Evolutionary conservation across 164 flowering plant species (phyloP), one percentile per base, ranked within the genome.

Genomic region (Umbellularia californica): DNA sequence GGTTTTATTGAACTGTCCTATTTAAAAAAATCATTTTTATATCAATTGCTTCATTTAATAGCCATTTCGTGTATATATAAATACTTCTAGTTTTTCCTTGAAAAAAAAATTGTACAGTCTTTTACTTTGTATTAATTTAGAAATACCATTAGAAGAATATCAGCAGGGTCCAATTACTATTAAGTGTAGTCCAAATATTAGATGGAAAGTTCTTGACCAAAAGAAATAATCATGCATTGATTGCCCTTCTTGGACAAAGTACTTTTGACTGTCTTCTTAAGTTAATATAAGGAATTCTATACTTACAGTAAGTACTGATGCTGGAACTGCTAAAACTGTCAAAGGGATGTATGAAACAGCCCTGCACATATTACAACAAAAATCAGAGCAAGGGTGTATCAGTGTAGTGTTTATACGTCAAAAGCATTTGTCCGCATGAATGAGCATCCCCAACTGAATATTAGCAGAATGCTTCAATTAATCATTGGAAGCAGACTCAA

Each of bases 311-410:
- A 84, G 84, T 47, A 84, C 51, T 58, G 87, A 84, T 70, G 85
- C 87, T 69, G 85, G 87, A 68, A 85, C 85, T 52, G 85, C 87
- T 55, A 85, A 79, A 27, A 85, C 75, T 24, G 87, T 81, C 25
- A 85, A 73, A 65, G 87, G 87, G 41, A 82, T 81, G 76, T 85
- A 85, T 14, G 85, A 79, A 74, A 83, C 55, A 62, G 84, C 87
- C 79, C 87, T 85, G 77, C 79, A 76, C 25, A 69, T 50, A 51
- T 35, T 65, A 62, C 58, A 55, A 72, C 58, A 24, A 12, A 63
- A 30, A 27, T n/a, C n/a, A n/a, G n/a, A 24, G 25, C 19, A 64
- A 64, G 20, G 60, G 20, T 55, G 60, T 14, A 55, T 15, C 19
- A 55, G 60, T 15, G 20, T 55, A 55, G 13, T 14, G 20, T 55